Evolutionary conservation across 805 yeast genomes (phyloP), one percentile per base, ranked within the genome.

Genomic region (Barnettozyma vustinii): DNA sequence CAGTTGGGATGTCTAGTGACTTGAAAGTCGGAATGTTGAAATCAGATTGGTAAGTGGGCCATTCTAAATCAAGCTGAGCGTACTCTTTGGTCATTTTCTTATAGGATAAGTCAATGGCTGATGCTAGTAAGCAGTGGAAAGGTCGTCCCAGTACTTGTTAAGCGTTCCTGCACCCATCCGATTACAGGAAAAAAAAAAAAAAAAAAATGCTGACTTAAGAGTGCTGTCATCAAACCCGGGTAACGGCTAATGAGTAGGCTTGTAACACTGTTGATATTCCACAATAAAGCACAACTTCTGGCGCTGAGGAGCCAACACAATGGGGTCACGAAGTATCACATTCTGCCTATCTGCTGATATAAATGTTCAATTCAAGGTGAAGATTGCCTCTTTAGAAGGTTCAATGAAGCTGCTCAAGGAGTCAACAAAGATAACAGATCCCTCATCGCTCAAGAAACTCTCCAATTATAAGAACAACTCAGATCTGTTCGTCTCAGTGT

Each of bases 11-110:
- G 0, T 86, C 91, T 55, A 87, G 65, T 0, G 88, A 74, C 45
- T 65, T 60, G 53, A 81, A 74, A 0, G 94, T 85, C 8, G 96
- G 96, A 35, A 84, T 66, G 26, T 67, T 72, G 61, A 88, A 87
- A 45, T 74, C 69, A 12, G 72, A 71, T 5, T 68, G 59, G 48
- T 72, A 65, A 2, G 71, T 61, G 1, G 72, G 71, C 54, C 53
- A 55, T 37, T 54, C 12, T 1, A 27, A 5, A 33, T 58, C 62
- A 12, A 55, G 44, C 16, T 35, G 27, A 26, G 42, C 35, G 26
- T 51, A 49, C 7, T 51, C 50, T 9, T 40, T 35, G 9, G 18
- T 5, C 23, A 19, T 21, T 23, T 16, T 37, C 5, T 9, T 16
- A n/a, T 26, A 5, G n/a, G 33, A 15, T 30, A 13, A 12, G 33